A percentile compares a stretch with the other conserved stretches of the same genome.
These are phyloP conservation scores for Penicillium sp. DNA, from an alignment of 2,329 filamentous ascomycete species.

Conservation along the genomic window DNA sequence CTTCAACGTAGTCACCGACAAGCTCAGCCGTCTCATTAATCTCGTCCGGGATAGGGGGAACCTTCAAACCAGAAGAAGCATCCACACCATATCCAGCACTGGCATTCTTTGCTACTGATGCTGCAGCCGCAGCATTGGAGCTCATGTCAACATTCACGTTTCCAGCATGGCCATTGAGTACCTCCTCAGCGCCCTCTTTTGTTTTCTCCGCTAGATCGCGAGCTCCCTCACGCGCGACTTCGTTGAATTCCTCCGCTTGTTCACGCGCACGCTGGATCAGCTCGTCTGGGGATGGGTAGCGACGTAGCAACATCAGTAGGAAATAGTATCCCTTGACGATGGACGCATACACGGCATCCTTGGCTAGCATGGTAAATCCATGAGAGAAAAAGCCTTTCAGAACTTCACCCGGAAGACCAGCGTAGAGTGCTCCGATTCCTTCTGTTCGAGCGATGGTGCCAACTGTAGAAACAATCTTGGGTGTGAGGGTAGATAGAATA, in stretches of 20 bases:
- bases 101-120: conserved; percentile 13
- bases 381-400: conserved; percentile 84
- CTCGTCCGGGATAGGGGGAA: conserved; percentile 22
- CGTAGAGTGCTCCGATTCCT: conserved; percentile 72
- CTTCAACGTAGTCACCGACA: conserved; percentile 51
- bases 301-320: conserved; percentile 55
- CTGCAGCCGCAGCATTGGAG: conserved; percentile 26
- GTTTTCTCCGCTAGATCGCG: conserved; percentile 39
- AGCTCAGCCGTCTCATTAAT: conserved; percentile 50
- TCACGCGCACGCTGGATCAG: conserved; percentile 44
- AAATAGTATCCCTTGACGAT: conserved; percentile 75
- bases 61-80: conserved; percentile 25
- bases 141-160: conserved; percentile 36
- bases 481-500: conserved; percentile 23
- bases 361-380: conserved; percentile 84
- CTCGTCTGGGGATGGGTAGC: conserved; percentile 49
- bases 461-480: conserved; percentile 68
- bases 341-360: conserved; percentile 73
- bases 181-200: conserved; percentile 30
- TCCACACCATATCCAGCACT: conserved; percentile 20
- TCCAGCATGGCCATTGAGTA: conserved; percentile 27
- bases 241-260: conserved; percentile 46
- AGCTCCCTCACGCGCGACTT: conserved; percentile 45
- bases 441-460: conserved; percentile 63
- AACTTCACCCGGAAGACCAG: conserved; percentile 75